Percentiles rank a stretch among this genome's conserved stretches.
phyloP scores from a whole-genome alignment of 2,329 filamentous ascomycete genomes.

The Coniochaeta hoffmannii region DNA sequence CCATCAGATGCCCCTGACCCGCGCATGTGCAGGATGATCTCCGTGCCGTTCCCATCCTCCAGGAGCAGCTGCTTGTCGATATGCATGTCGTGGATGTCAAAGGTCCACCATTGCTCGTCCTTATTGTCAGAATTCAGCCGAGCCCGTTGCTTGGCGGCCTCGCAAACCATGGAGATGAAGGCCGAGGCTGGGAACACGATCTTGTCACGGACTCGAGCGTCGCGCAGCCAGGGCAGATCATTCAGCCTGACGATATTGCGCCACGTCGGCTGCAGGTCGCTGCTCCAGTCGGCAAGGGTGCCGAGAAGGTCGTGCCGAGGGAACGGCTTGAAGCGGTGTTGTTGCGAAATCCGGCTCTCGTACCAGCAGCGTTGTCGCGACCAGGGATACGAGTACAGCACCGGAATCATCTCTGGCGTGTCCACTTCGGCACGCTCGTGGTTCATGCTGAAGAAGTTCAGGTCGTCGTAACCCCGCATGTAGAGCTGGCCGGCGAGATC shows the following conservation, averaged over 20 bases:
- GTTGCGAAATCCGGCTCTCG: conserved; percentile 20
- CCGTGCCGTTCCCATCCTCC: conserved; percentile 18
- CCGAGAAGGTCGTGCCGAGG: conserved; percentile 26
- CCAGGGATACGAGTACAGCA: conserved; percentile 23
- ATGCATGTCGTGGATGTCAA: conserved; percentile 19
- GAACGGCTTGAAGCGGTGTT: conserved; percentile 25
- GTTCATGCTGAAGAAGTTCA: conserved; percentile 21
- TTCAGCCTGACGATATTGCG: conserved; percentile 26
- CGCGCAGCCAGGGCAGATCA: conserved; percentile 37
- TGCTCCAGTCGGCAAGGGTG: conserved; percentile 22
- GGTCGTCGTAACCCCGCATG: conserved; percentile 17
- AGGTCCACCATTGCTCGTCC: conserved; percentile 8
- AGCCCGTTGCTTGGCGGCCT: conserved; percentile 20
- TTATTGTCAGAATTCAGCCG: conserved; percentile 9
- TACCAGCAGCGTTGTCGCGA: conserved; percentile 22
- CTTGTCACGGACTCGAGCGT: conserved; percentile 39
- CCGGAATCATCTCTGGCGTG: conserved; percentile 17
- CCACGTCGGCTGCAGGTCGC: conserved; percentile 28
- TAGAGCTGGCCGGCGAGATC: conserved; percentile 22
- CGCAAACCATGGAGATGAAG: conserved; percentile 31
- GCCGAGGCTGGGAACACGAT: conserved; percentile 37
- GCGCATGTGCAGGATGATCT: conserved; percentile 17
- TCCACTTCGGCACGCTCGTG: conserved; percentile 18
- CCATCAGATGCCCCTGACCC: conserved; percentile 6
- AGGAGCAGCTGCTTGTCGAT: conserved; percentile 21